phyloP scores from a whole-genome alignment of 2,329 filamentous ascomycete genomes.

The Fusarium torulosum region DNA sequence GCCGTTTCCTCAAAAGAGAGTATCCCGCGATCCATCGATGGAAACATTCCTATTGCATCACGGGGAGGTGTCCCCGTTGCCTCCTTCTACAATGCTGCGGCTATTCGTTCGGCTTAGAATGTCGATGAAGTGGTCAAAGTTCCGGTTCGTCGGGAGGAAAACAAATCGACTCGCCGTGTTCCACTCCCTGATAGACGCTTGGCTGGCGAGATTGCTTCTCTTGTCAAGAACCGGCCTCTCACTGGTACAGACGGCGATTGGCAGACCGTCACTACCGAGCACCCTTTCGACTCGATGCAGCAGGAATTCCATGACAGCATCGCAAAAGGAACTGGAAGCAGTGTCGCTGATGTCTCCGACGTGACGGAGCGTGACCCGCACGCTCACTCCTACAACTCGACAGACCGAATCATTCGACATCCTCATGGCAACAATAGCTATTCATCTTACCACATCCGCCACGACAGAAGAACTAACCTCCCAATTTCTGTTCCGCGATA shows the following conservation, averaged over 20 bases:
- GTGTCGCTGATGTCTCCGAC: conserved; percentile 61
- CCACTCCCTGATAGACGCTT: conserved; percentile 24
- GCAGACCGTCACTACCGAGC: conserved; percentile 54
- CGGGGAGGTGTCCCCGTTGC: conserved; percentile 25
- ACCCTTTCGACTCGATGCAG: conserved; percentile 37
- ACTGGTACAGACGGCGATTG: conserved; percentile 50
- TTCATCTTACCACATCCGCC: conserved; percentile 39
- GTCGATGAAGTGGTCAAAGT: conserved; percentile 57
- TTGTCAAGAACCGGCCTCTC: conserved; percentile 35
- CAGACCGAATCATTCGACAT: conserved; percentile 49
- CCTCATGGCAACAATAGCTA: conserved; percentile 25
- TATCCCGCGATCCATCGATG: conserved; percentile 9
- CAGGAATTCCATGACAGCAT: conserved; percentile 43
- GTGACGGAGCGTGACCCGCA: conserved; percentile 33
- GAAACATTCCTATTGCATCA: conserved; percentile 8
- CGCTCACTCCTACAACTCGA: conserved; percentile 41
- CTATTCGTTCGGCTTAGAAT: conserved; percentile 57
- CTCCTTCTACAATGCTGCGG: conserved; percentile 55
- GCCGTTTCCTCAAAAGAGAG: conserved; percentile 31
- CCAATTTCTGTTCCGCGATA: conserved; percentile 44
- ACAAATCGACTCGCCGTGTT: conserved; percentile 5
- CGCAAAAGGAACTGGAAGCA: conserved; percentile 56
- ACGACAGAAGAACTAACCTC: conserved; percentile 40
- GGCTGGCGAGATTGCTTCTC: conserved; percentile 34
- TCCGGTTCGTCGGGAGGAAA: conserved; percentile 45